phyloP scores from a whole-genome alignment of 2,329 filamentous ascomycete species.

The Pyrenochaeta sp. region DNA sequence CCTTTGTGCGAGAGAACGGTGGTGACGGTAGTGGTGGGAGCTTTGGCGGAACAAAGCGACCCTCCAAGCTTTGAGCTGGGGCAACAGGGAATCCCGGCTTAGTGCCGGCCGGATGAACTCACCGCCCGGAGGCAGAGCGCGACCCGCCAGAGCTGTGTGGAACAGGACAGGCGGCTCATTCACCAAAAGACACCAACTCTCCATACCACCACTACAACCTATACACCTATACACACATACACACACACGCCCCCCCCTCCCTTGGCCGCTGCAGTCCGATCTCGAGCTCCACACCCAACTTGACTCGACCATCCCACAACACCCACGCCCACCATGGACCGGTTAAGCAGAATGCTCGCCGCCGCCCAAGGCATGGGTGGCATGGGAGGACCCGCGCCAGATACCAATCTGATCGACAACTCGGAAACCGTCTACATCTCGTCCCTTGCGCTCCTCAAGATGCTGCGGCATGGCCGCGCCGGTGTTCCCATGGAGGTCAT shows the following conservation, averaged over 20 bases:
- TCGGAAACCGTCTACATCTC: slow-evolving; percentile 99
- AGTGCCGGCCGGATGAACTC: slow-evolving; percentile 19
- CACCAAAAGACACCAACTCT: slow-evolving; percentile 12
- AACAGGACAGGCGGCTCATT: slow-evolving; percentile 9
- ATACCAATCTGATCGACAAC: slow-evolving; percentile 96
- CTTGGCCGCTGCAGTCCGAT: no score
- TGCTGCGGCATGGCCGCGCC: slow-evolving; percentile 95
- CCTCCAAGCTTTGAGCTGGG: slow-evolving; percentile 16
- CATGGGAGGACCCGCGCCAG: slow-evolving; percentile 66
- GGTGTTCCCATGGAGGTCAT: slow-evolving; percentile 99
- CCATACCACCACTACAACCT: no score
- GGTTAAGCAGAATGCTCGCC: slow-evolving; percentile 87
- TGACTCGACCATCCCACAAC: not conserved
- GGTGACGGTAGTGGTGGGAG: no score
- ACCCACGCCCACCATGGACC: slow-evolving; percentile 71
- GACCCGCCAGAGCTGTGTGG: not conserved
- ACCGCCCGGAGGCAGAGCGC: slow-evolving; percentile 7
- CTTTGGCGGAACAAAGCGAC: slow-evolving; percentile 12
- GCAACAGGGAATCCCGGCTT: slow-evolving; percentile 11
- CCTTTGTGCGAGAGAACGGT: slow-evolving; percentile 6
- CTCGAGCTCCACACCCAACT: slow-evolving; percentile 1
- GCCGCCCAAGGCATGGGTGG: slow-evolving; percentile 73
- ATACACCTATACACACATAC: no score
- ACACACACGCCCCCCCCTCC: no score
- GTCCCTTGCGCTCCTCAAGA: slow-evolving; percentile 95